Evolutionary conservation across 2,329 filamentous ascomycete species (phyloP), one percentile per base, ranked within the genome.

Genomic region (Apiospora saccharicola): DNA sequence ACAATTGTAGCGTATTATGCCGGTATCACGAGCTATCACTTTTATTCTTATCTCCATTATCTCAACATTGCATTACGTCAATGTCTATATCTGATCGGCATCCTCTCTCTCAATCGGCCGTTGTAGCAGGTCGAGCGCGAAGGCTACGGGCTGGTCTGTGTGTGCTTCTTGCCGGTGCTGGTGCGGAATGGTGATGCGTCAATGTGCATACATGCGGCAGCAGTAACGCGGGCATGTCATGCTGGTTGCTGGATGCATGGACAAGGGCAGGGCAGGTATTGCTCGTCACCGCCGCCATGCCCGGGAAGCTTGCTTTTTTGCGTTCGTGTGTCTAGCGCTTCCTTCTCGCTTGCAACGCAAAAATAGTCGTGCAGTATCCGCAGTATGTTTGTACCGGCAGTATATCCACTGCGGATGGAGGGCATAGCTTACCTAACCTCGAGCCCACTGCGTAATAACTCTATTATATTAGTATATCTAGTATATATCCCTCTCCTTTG

Each of bases 171-270:
- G 16, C 16, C 30, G 53, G 53, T 61, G 26, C 13, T 53, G 26
- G 26, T 53, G 51, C 49, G 46, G 49, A 30, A 30, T 8, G 53
- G 8, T 14, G 34, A 41, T 64, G 57, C 57, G 57, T 41, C 34
- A 64, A 64, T 34, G 57, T n/a, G 57, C 57, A 64, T 64, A 41
- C 57, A 37, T 37, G 30, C 57, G 22, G 34, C 22, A 22, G 22
- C 34, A 34, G 57, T 41, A 64, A 64, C 34, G 57, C 34, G 34
- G 57, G 57, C 57, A 37, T n/a, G 22, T n/a, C n/a, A 64, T 41
- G 57, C 57, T 64, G 16, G 53, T 19, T n/a, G 30, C 16, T 13
- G 19, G 26, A 12, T 64, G 57, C 34, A 64, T 64, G 34, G 57
- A 61, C 57, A 41, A 64, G 57, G 57, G 41, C 37, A 64, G 26